A percentile compares a stretch with the other conserved stretches of the same genome.
These are phyloP conservation scores for Rhodotorula sp. DNA, from an alignment of 1,284 basidiomycete species.

Conservation along the genomic window DNA sequence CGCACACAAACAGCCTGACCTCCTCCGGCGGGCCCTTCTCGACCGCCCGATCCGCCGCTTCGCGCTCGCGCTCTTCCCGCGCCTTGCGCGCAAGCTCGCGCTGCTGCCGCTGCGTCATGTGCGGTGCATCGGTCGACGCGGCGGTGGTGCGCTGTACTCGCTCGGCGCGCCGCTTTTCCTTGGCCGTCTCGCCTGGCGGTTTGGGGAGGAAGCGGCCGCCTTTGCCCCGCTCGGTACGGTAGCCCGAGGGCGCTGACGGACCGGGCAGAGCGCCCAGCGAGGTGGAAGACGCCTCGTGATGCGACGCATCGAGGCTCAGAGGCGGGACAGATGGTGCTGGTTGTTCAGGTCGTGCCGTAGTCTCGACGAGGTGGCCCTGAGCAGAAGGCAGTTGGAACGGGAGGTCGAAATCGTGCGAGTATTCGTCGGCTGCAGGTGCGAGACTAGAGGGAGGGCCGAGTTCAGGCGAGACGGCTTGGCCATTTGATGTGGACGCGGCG, in stretches of 20 bases:
- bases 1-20: slow-evolving; percentile 71
- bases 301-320: no score
- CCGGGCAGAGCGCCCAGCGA: neutral
- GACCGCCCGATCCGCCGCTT: neutral
- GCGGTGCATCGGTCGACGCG: neutral
- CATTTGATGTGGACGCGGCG: no score
- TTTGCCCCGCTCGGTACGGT: slow-evolving; percentile 13
- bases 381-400: neutral
- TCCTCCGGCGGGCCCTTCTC: slow-evolving; percentile 5
- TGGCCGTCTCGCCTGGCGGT: slow-evolving; percentile 25
- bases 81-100: slow-evolving; percentile 21
- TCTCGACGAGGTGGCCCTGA: no score
- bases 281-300: no score
- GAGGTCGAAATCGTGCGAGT: neutral
- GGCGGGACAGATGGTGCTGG: no score
- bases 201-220: slow-evolving; percentile 35
- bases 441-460: no score
- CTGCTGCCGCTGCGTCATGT: slow-evolving; percentile 26
- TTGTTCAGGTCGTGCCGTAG: no score
- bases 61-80: slow-evolving; percentile 20
- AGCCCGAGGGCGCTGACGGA: neutral
- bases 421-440: no score
- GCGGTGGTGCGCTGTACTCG: slow-evolving; percentile 2
- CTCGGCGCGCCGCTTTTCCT: slow-evolving; percentile 14
- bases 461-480: no score